phyloP scores from a whole-genome alignment of 176 grass and related monocot species.

The Chloris gayana region DNA sequence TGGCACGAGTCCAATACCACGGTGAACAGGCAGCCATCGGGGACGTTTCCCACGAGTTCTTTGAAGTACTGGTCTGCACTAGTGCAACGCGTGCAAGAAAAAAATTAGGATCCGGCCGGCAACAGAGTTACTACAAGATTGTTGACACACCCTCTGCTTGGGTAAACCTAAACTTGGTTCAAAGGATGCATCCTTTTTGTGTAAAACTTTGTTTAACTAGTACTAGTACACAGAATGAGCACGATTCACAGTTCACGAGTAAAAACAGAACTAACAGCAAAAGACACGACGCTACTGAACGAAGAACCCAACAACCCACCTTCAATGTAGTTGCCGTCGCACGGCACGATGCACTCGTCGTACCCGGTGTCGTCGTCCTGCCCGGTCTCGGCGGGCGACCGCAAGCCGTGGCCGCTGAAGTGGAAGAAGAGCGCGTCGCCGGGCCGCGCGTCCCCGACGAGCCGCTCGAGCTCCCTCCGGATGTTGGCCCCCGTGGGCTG shows the following conservation, averaged over 20 bases:
- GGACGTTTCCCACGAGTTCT: constrained; percentile 66
- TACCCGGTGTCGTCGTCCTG: constrained; percentile 83
- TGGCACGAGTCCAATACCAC: constrained; percentile 86
- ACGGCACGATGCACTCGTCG: constrained; percentile 92
- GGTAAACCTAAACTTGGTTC: no score
- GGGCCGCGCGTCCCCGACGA: no score
- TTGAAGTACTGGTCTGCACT: constrained; percentile 83
- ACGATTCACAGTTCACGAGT: no score
- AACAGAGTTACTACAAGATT: no score
- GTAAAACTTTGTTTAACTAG: no score
- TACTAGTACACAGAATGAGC: no score
- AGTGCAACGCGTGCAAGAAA: background rate
- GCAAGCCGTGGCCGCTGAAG: constrained; percentile 81
- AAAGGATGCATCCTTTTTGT: no score
- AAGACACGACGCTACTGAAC: no score
- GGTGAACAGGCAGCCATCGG: constrained; percentile 67
- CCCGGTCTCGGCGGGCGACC: constrained; percentile 72
- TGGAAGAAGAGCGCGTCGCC: constrained; percentile 66
- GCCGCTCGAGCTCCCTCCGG: constrained; percentile 51
- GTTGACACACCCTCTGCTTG: no score
- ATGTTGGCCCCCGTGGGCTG: constrained; percentile 56
- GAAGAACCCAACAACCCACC: background rate
- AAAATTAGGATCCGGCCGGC: background rate
- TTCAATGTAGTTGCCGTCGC: constrained; percentile 29
- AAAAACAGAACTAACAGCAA: no score